These are phyloP conservation scores for Lophiotrema nucula DNA, from an alignment of 495 filamentous ascomycete species.

Conservation along the genomic window DNA sequence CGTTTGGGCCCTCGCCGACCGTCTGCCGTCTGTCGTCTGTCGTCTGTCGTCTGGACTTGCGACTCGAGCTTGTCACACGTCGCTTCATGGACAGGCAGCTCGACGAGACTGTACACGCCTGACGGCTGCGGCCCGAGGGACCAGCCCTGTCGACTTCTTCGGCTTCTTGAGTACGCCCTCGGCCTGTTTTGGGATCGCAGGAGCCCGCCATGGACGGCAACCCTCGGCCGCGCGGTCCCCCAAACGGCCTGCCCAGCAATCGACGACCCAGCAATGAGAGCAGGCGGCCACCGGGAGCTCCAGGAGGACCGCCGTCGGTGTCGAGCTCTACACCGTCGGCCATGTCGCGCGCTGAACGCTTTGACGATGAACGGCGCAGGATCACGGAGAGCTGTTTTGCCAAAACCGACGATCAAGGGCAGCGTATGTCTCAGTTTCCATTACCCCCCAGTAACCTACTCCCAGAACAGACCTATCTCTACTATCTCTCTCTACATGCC, in stretches of 20 bases:
- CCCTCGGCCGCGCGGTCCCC: conserved; percentile 18
- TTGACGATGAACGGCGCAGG: conserved; percentile 92
- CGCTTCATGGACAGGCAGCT: neutral
- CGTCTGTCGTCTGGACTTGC: neutral
- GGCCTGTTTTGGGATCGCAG: neutral
- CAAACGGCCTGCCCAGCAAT: conserved; percentile 3
- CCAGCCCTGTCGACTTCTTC: neutral
- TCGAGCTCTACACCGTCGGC: conserved; percentile 12
- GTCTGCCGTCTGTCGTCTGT: neutral
- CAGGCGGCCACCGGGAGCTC: conserved; percentile 20
- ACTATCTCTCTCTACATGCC: neutral
- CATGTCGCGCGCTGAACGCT: conserved; percentile 74
- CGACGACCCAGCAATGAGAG: conserved; percentile 28
- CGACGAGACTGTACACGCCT: neutral
- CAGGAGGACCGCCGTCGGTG: conserved; percentile 17
- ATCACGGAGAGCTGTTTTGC: conserved; percentile 90
- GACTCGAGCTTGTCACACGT: neutral
- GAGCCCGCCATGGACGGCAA: conserved; percentile 27
- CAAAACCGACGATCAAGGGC: conserved; percentile 80
- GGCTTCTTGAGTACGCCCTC: neutral
- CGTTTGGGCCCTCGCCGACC: neutral
- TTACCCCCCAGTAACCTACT: neutral
- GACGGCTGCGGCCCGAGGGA: conserved; percentile 4
- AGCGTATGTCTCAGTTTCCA: conserved; percentile 55
- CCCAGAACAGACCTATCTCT: conserved; percentile 1